These are phyloP conservation scores for Andrographis paniculata DNA, from an alignment of 305 asterid genomes.

Conservation along the genomic window DNA sequence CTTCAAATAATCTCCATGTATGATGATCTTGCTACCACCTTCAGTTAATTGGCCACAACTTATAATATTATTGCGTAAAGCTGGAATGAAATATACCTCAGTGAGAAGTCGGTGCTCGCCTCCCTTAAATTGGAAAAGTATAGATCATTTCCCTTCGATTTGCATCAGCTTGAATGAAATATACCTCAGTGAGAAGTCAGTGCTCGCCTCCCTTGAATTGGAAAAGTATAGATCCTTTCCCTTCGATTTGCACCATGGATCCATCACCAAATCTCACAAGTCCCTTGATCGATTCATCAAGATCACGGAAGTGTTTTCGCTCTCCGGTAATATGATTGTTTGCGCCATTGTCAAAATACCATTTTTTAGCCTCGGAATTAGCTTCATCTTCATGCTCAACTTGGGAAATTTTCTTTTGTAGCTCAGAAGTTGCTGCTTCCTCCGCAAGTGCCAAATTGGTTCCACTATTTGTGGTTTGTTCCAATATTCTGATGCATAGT, in stretches of 20 bases:
- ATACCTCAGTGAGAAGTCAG: too few species aligned
- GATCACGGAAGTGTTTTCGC: neutral
- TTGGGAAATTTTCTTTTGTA: neutral
- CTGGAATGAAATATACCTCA: neutral
- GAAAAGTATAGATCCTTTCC: too few species aligned
- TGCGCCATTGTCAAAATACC: neutral
- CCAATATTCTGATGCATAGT: neutral
- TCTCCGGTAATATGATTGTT: neutral
- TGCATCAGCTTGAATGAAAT: too few species aligned
- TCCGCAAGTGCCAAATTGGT: neutral
- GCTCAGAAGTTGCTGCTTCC: neutral
- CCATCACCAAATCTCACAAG: neutral
- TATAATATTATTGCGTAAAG: neutral
- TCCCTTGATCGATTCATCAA: neutral
- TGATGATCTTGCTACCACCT: neutral
- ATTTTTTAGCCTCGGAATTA: neutral
- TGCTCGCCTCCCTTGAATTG: too few species aligned
- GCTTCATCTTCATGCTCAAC: neutral
- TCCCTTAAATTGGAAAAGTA: neutral
- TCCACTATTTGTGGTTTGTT: neutral
- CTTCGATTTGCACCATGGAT: too few species aligned
- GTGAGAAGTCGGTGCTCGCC: neutral
- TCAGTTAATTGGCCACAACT: neutral
- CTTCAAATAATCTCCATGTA: neutral
- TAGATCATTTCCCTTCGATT: neutral